phyloP scores from a whole-genome alignment of 768 basidiomycete species.

The Gelatoporia subvermispora region DNA sequence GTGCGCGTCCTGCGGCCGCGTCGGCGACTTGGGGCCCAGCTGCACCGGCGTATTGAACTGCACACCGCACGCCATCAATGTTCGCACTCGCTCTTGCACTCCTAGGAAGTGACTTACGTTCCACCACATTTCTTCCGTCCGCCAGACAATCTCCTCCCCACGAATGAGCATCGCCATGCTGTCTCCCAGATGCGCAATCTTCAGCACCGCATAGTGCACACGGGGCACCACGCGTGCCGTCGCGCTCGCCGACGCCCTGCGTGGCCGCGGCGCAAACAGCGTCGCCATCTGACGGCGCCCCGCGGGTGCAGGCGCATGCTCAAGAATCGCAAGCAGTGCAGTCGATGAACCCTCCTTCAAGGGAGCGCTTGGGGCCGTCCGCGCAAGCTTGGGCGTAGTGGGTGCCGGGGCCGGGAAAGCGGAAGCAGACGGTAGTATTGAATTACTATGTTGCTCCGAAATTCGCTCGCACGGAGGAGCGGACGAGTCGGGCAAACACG shows the following conservation, averaged over 20 bases:
- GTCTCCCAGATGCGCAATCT: constrained; percentile 83
- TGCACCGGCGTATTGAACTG: constrained; percentile 63
- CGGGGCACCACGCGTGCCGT: constrained; percentile 35
- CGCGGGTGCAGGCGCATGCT: constrained; percentile 28
- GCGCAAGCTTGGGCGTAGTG: background rate
- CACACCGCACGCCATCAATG: too few species aligned
- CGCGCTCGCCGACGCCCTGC: constrained; percentile 1
- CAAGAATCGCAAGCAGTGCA: constrained; percentile 60
- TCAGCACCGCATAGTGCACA: constrained; percentile 65
- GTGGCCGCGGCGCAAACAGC: constrained; percentile 12
- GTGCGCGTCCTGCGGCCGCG: constrained; percentile 64
- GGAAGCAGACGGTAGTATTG: too few species aligned
- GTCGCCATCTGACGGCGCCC: background rate
- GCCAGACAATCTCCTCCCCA: constrained; percentile 73
- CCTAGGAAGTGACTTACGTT: constrained; percentile 37
- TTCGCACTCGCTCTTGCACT: too few species aligned
- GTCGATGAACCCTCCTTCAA: constrained; percentile 63
- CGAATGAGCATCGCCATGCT: constrained; percentile 87
- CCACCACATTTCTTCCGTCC: constrained; percentile 94
- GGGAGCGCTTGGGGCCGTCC: constrained; percentile 21
- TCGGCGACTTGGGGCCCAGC: constrained; percentile 57
- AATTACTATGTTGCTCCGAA: too few species aligned
- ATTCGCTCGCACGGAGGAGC: too few species aligned
- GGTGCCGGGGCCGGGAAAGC: background rate
- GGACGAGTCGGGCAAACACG: background rate